phyloP scores from a whole-genome alignment of 169 alveolate species.

The Eimeria praecox region DNA sequence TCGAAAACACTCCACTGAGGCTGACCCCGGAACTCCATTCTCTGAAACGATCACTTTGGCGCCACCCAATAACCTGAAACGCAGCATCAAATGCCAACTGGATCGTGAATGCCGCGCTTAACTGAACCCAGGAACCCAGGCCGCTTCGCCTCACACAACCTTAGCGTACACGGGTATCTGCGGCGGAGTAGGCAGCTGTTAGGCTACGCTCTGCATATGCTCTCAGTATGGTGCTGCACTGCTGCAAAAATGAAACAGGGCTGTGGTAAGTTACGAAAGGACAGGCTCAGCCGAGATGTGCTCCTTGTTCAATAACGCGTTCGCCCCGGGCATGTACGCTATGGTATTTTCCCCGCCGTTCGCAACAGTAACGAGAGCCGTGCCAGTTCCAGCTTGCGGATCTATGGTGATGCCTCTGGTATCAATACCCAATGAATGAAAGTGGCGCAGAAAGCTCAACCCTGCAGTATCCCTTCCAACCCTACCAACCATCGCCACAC shows the following conservation, averaged over 20 bases:
- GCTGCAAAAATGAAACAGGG: background rate
- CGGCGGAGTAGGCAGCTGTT: background rate
- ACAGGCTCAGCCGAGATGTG: constrained; percentile 63
- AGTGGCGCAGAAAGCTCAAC: constrained; percentile 48
- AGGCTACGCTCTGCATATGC: background rate
- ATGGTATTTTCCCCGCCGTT: constrained; percentile 81
- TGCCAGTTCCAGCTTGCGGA: constrained; percentile 65
- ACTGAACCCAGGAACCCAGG: background rate
- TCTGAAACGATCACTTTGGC: constrained; percentile 79
- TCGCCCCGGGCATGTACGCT: constrained; percentile 79
- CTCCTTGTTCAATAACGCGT: constrained; percentile 27
- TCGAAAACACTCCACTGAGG: constrained; percentile 72
- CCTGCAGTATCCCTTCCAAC: constrained; percentile 82
- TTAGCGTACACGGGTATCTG: background rate
- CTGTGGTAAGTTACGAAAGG: constrained; percentile 44
- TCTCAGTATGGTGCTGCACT: constrained; percentile 1
- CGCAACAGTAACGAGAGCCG: constrained; percentile 82
- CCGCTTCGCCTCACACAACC: background rate
- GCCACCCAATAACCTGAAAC: constrained; percentile 60
- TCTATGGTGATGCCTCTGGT: constrained; percentile 61
- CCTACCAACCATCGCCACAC: constrained; percentile 79
- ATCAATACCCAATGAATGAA: constrained; percentile 44
- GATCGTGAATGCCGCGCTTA: background rate
- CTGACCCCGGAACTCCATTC: constrained; percentile 76
- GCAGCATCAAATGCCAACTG: background rate